phyloP scores from a whole-genome alignment of 2,329 filamentous ascomycete species.

The Dryadomyces quercus-mongolicae region DNA sequence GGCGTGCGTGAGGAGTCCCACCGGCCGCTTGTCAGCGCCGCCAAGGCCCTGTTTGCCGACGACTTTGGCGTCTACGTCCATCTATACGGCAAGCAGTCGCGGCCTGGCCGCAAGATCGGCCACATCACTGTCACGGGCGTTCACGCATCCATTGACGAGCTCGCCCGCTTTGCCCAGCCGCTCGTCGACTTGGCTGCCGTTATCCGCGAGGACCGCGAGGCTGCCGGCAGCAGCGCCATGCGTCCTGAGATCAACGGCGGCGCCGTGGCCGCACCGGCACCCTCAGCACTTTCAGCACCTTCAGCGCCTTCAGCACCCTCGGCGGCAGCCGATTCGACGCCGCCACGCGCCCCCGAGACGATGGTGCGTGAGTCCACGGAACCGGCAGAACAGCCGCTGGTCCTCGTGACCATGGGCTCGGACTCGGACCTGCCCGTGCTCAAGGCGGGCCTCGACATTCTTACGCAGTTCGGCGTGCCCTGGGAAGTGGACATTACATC shows the following conservation, averaged over 20 bases:
- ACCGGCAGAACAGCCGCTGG: conserved; percentile 32
- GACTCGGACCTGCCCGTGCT: conserved; percentile 64
- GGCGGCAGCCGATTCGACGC: conserved; percentile 11
- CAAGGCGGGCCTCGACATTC: conserved; percentile 50
- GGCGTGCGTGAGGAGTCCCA: conserved; percentile 56
- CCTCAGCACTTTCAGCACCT: background rate
- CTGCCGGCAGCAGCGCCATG: conserved; percentile 24
- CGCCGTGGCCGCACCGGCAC: no score
- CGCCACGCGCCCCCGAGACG: conserved; percentile 12
- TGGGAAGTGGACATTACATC: conserved; percentile 67
- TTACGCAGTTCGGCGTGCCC: conserved; percentile 59
- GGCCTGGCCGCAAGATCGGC: conserved; percentile 86
- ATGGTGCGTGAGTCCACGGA: no score
- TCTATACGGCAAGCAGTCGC: conserved; percentile 83
- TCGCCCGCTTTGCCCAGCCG: conserved; percentile 46
- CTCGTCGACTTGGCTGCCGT: conserved; percentile 54
- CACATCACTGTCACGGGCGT: conserved; percentile 74
- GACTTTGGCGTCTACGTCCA: conserved; percentile 53
- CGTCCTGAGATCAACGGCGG: conserved; percentile 19
- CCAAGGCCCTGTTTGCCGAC: conserved; percentile 29
- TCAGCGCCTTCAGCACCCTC: background rate
- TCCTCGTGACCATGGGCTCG: conserved; percentile 76
- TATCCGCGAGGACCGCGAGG: conserved; percentile 43
- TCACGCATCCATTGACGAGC: conserved; percentile 49
- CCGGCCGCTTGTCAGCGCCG: conserved; percentile 32